phyloP scores from a whole-genome alignment of 139 green algal genomes.

The Pleodorina starrii region DNA sequence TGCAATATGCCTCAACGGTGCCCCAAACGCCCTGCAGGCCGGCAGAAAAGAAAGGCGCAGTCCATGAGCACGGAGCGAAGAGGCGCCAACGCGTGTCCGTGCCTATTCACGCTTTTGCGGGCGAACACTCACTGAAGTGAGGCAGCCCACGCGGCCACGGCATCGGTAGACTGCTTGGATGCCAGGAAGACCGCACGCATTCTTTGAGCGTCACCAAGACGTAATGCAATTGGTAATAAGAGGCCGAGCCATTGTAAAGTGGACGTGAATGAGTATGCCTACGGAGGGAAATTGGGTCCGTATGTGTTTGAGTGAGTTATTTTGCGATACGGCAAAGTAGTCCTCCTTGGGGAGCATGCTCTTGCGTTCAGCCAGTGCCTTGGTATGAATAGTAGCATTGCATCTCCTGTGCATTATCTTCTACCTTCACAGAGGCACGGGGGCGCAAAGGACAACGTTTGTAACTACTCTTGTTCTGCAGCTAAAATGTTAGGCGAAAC shows the following conservation, averaged over 20 bases:
- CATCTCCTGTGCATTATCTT: too few species aligned
- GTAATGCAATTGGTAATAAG: not conserved
- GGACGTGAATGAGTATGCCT: too few species aligned
- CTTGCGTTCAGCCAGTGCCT: too few species aligned
- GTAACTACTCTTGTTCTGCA: too few species aligned
- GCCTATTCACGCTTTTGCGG: not conserved
- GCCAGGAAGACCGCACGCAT: slow-evolving; percentile 15
- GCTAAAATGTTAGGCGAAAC: not conserved
- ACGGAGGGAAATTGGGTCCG: too few species aligned
- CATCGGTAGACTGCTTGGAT: not conserved
- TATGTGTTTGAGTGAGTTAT: too few species aligned
- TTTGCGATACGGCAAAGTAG: too few species aligned
- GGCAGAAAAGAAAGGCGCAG: not conserved
- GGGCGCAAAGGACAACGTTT: too few species aligned
- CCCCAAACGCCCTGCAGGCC: not conserved
- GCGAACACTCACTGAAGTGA: slow-evolving; percentile 45
- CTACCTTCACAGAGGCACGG: too few species aligned
- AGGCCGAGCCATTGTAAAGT: too few species aligned
- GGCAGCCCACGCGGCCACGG: not conserved
- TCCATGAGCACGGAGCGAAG: not conserved
- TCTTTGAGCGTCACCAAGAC: not conserved
- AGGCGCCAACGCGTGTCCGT: not conserved
- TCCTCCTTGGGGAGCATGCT: too few species aligned
- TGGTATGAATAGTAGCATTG: too few species aligned
- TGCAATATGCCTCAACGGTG: not conserved